A percentile compares a stretch with the other conserved stretches of the same genome.
Conservation (phyloP, 2,329 filamentous ascomycete genomes). For the Fusarium setosum region DNA sequence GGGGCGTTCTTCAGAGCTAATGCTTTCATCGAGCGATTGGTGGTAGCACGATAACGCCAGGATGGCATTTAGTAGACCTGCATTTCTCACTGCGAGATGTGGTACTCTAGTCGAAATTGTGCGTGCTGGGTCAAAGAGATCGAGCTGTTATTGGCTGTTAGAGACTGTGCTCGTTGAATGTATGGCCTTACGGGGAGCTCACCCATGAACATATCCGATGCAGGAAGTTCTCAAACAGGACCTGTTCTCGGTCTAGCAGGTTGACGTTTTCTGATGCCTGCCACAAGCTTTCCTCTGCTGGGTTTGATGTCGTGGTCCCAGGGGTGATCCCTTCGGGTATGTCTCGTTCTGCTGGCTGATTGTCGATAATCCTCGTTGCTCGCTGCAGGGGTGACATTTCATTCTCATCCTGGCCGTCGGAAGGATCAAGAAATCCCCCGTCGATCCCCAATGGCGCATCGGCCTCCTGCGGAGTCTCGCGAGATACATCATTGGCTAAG, state of each 20-base stretch:
- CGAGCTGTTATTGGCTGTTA: constrained; percentile 19
- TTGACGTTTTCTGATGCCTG: constrained; percentile 33
- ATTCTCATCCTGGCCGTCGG: constrained; percentile 1
- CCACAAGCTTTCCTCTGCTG: constrained; percentile 37
- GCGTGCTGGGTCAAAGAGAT: constrained; percentile 37
- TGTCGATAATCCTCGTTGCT: constrained; percentile 36
- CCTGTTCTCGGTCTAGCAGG: constrained; percentile 35
- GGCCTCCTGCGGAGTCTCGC: neutral
- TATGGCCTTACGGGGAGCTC: neutral
- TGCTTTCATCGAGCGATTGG: constrained; percentile 21
- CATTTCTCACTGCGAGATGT: constrained; percentile 51
- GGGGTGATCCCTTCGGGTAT: neutral
- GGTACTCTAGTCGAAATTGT: constrained; percentile 37
- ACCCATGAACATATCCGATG: constrained; percentile 42
- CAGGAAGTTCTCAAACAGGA: constrained; percentile 38
- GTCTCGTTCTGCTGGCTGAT: neutral
- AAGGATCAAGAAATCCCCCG: constrained; percentile 16
- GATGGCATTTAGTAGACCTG: constrained; percentile 67
- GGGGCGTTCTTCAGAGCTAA: neutral
- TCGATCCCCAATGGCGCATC: neutral
- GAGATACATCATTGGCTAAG: constrained; percentile 29
- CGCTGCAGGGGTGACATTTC: constrained; percentile 26
- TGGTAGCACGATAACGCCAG: constrained; percentile 60
- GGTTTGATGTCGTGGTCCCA: neutral
- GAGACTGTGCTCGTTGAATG: no score